Evolutionary conservation across 257 asterid species (phyloP).

Genomic region (Knoxia roxburghii): DNA sequence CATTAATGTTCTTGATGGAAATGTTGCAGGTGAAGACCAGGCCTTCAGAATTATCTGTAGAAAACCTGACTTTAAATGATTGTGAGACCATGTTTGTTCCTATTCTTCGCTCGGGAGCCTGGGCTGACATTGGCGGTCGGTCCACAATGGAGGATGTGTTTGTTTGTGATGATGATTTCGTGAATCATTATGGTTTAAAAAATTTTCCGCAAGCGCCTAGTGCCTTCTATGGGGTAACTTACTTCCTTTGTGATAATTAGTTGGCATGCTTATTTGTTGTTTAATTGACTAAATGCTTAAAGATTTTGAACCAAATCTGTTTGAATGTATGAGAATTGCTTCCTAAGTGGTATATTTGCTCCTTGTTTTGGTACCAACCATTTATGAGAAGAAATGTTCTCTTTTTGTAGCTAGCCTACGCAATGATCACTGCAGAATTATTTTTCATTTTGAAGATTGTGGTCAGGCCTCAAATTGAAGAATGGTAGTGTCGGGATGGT

Average conservation of each 20-base stretch:
- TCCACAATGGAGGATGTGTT: slow-evolving; percentile 80
- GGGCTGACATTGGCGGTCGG: slow-evolving; percentile 85
- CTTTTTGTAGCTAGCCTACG: not conserved
- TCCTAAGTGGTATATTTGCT: not conserved
- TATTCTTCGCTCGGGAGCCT: slow-evolving; percentile 79
- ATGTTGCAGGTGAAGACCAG: slow-evolving; percentile 50
- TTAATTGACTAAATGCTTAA: not conserved
- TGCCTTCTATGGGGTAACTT: slow-evolving; percentile 90
- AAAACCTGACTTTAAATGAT: slow-evolving; percentile 36
- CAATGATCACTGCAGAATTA: too few relatives aligned
- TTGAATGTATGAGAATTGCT: not conserved
- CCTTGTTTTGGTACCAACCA: not conserved
- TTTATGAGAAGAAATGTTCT: not conserved
- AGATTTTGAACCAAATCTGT: not conserved
- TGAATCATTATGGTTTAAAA: slow-evolving; percentile 40
- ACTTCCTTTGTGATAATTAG: slow-evolving; percentile 12
- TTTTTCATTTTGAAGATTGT: not conserved
- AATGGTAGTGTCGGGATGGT: not conserved
- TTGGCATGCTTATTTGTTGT: not conserved
- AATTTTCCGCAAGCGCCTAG: slow-evolving; percentile 32
- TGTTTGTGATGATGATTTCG: slow-evolving; percentile 65
- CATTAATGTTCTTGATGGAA: slow-evolving; percentile 18
- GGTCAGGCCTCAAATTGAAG: not conserved
- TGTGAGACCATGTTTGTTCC: slow-evolving; percentile 42
- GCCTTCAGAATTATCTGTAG: slow-evolving; percentile 31